These are phyloP conservation scores for Brassica cretica DNA, from an alignment of 345 rosid species.

Conservation along the genomic window DNA sequence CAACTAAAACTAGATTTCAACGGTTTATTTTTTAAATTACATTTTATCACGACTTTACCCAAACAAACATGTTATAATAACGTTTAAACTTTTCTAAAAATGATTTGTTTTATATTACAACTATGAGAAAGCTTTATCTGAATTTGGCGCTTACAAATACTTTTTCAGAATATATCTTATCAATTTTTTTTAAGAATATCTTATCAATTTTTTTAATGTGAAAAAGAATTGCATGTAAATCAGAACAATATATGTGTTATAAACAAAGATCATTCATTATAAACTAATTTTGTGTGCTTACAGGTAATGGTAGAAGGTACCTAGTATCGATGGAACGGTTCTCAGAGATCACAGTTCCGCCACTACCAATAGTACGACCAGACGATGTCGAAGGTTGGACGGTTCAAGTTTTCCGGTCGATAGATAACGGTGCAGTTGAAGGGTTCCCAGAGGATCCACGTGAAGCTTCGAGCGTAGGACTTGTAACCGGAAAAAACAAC, in stretches of 20 bases:
- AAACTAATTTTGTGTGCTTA: neutral
- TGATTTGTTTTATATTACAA: too few species aligned
- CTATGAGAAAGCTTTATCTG: neutral
- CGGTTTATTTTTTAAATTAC: neutral
- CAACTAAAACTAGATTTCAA: neutral
- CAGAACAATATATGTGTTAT: neutral
- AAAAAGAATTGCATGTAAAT: neutral
- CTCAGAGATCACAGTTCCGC: conserved; percentile 31
- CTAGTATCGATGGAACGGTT: conserved; percentile 42
- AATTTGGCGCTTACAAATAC: neutral
- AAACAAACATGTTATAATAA: neutral
- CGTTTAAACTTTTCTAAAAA: neutral
- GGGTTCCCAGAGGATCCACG: conserved; percentile 47
- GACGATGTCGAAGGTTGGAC: conserved; percentile 52
- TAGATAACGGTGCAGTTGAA: conserved; percentile 53
- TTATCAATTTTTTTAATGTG: neutral
- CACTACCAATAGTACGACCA: conserved; percentile 20
- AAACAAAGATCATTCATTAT: neutral
- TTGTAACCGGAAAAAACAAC: conserved; percentile 53
- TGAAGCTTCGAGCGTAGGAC: conserved; percentile 50
- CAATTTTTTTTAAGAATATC: neutral
- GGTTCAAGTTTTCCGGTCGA: conserved; percentile 72
- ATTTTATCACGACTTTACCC: neutral
- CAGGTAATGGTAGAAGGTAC: conserved; percentile 34
- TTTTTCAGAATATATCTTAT: neutral